A percentile compares a stretch with the other conserved stretches of the same genome.
Evolutionary conservation across 2,329 filamentous ascomycete species (phyloP).

Genomic region (Cladosporium phlei): DNA sequence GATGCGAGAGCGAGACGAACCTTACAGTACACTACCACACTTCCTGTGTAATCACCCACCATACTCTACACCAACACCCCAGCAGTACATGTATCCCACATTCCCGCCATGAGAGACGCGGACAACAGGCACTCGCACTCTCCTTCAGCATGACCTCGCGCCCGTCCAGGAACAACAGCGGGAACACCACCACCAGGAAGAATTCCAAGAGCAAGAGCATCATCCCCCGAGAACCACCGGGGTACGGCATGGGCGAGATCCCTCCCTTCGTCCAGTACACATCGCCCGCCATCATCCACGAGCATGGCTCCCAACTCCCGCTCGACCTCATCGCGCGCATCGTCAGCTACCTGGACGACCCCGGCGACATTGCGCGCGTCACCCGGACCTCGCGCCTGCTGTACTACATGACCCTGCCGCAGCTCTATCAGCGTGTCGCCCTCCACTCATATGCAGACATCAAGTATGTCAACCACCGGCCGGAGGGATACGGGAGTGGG

Average conservation of each 20-base stretch:
- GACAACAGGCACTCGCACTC: not conserved
- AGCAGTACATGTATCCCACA: no score
- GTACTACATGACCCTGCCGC: conserved; percentile 61
- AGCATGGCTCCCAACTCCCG: conserved; percentile 39
- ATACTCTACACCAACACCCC: no score
- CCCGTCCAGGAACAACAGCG: no score
- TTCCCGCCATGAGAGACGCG: not conserved
- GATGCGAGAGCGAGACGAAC: no score
- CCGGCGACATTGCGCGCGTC: conserved; percentile 54
- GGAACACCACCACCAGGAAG: not conserved
- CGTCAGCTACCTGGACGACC: conserved; percentile 54
- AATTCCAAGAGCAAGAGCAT: not conserved
- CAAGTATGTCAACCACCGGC: conserved; percentile 53
- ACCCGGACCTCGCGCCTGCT: conserved; percentile 58
- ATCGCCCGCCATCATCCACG: conserved; percentile 20
- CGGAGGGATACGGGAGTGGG: conserved; percentile 58
- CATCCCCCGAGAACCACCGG: not conserved
- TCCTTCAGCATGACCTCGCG: not conserved
- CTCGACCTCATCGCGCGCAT: conserved; percentile 57
- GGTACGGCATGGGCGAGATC: conserved; percentile 11
- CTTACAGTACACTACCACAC: no score
- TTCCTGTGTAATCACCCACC: no score
- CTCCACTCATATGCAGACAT: conserved; percentile 56
- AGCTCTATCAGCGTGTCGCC: conserved; percentile 54
- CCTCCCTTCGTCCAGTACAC: conserved; percentile 27